A percentile compares a stretch with the other conserved stretches of the same genome.
Evolutionary conservation across 805 yeast species (phyloP).

Genomic region (Candida incommunis): DNA sequence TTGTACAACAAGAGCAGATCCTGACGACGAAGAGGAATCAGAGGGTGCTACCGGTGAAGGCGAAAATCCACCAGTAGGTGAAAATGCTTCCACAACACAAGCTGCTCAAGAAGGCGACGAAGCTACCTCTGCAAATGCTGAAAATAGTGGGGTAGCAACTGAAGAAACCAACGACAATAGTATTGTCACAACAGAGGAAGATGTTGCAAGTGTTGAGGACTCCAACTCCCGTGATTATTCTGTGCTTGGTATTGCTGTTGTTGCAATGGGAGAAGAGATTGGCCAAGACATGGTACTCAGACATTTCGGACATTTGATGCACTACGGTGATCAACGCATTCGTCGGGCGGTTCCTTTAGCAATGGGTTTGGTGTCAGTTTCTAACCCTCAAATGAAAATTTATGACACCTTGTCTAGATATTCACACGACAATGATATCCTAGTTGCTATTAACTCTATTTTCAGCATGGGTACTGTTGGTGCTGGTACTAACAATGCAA

Average conservation of each 20-base stretch:
- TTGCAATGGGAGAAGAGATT: conserved; percentile 95
- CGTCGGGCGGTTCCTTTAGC: conserved; percentile 94
- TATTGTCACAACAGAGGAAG: neutral
- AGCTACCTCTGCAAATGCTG: neutral
- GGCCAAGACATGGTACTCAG: conserved; percentile 96
- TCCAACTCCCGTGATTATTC: conserved; percentile 47
- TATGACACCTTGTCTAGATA: conserved; percentile 92
- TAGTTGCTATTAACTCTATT: conserved; percentile 88
- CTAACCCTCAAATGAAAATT: conserved; percentile 93
- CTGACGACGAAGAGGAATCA: conserved; percentile 41
- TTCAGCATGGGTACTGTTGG: conserved; percentile 97
- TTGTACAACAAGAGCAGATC: conserved; percentile 52
- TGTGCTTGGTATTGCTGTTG: conserved; percentile 84
- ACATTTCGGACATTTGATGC: conserved; percentile 95
- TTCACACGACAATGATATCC: conserved; percentile 89
- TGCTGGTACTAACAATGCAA: conserved; percentile 97
- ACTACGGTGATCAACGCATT: conserved; percentile 84
- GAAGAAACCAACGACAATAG: conserved; percentile 10
- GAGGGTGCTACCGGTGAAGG: conserved; percentile 19
- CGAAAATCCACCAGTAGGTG: conserved; percentile 15
- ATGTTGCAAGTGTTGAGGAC: neutral
- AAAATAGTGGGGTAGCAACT: neutral
- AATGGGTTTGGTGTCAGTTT: conserved; percentile 88
- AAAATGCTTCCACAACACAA: conserved; percentile 9
- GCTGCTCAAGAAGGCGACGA: conserved; percentile 14